Evolutionary conservation across 78 protist genomes (phyloP), one percentile per base, ranked within the genome.

Genomic region (Chrysochromulina tobinii): DNA sequence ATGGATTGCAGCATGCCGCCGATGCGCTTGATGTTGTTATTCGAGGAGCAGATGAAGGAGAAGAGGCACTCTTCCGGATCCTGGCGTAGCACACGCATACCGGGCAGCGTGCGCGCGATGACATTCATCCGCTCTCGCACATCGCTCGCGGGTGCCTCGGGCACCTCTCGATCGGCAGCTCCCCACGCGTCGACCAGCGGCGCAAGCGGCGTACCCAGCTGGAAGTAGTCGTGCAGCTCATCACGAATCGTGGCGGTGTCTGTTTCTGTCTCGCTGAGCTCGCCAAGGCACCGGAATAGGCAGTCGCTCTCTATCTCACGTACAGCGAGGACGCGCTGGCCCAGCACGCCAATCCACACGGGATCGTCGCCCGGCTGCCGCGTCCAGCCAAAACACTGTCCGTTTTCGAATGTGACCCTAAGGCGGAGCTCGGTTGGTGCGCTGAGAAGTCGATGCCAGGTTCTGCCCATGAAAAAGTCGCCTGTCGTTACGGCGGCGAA

Each of bases 1-100:
- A 91, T 57, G 48, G 51, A 18, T 0, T 54, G 25, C 0, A 96
- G 92, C 93, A 97, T 94, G 53, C 54, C 57, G 5, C 94, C 84
- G 92, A 97, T 97, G 73, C 98, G 89, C 5, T 81, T 77, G 12
- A 97, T 95, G 92, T 97, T 95, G 92, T 97, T 97, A 94, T 96
- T 96, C 53, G 95, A 94, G 58, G 98, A 94, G 94, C 98, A 96
- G 81, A 97, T 96, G 95, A 97, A 97, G 23, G 96, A 91, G 79
- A 97, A 92, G 87, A 96, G 92, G 85, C 96, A 94, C 91, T 96
- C 99, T 12, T 90, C 51, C 5, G 98, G 98, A 9, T 89, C 94
- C 88, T 97, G 98, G 61, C 87, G 87, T 12, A 79, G 64, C 23
- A 79, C 18, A 12, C 87, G 87, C 64, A 79, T 2, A 4, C 87